Conservation (phyloP, 805 yeast species). For the Wickerhamomyces sydowiorum region DNA sequence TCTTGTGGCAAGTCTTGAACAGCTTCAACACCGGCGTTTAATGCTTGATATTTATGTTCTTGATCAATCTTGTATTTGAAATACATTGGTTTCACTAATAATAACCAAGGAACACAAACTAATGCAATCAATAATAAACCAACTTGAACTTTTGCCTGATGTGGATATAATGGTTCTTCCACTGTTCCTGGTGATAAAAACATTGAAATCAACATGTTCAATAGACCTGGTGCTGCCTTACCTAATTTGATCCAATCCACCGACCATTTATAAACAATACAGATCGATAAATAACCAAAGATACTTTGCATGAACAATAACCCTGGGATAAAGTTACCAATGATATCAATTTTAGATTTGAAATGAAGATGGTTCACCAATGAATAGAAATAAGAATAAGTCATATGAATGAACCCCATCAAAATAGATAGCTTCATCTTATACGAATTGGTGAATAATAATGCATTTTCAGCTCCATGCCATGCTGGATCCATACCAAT, state of each 20-base stretch:
- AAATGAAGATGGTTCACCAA: slow-evolving; percentile 71
- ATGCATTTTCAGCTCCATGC: slow-evolving; percentile 97
- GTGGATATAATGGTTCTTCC: slow-evolving; percentile 73
- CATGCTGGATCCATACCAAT: slow-evolving; percentile 91
- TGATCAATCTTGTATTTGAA: slow-evolving; percentile 44
- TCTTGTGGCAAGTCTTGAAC: slow-evolving; percentile 32
- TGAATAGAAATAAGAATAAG: slow-evolving; percentile 82
- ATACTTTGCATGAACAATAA: slow-evolving; percentile 93
- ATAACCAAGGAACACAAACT: slow-evolving; percentile 89
- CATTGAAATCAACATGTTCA: slow-evolving; percentile 95
- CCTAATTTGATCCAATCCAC: slow-evolving; percentile 81
- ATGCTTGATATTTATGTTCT: slow-evolving; percentile 23
- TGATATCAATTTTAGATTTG: slow-evolving; percentile 68
- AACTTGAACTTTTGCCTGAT: slow-evolving; percentile 76
- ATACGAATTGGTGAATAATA: slow-evolving; percentile 89
- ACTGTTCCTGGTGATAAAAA: slow-evolving; percentile 88
- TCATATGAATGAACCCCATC: slow-evolving; percentile 94
- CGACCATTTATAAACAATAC: slow-evolving; percentile 91
- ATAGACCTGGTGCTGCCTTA: slow-evolving; percentile 83
- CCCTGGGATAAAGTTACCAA: slow-evolving; percentile 95
- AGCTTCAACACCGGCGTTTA: slow-evolving; percentile 36
- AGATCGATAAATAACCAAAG: slow-evolving; percentile 83
- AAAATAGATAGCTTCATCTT: slow-evolving; percentile 95
- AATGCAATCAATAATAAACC: slow-evolving; percentile 67
- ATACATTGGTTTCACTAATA: slow-evolving; percentile 78